These are phyloP conservation scores for Podospora pseudopauciseta DNA, from an alignment of 495 filamentous ascomycete genomes.

Conservation along the genomic window DNA sequence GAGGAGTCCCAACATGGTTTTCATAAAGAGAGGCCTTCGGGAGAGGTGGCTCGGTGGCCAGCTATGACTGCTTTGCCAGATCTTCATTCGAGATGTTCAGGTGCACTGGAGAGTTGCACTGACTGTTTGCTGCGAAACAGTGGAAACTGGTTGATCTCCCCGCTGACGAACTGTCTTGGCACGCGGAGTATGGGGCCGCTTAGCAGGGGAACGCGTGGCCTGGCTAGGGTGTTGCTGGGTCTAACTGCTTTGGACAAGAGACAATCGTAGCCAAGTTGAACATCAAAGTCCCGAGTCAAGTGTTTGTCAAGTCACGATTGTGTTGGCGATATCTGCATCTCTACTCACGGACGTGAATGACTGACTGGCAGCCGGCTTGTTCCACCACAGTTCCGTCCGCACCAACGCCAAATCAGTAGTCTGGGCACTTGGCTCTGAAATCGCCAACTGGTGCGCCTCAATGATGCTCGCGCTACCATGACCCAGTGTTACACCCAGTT, in stretches of 20 bases:
- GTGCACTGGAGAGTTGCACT: background rate
- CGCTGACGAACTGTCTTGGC: background rate
- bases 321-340: background rate
- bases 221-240: background rate
- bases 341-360: background rate
- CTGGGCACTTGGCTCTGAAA: background rate
- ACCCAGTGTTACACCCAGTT: background rate
- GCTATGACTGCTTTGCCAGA: background rate
- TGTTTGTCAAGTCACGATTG: background rate
- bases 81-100: background rate
- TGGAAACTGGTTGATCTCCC: background rate
- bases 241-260: background rate
- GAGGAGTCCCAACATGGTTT: background rate
- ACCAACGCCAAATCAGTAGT: background rate
- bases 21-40: background rate
- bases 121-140: background rate
- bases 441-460: background rate
- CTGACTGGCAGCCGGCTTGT: background rate
- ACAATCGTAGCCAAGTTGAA: background rate
- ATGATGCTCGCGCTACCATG: background rate
- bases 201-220: background rate
- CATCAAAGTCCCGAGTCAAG: background rate
- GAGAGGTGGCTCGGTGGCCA: background rate
- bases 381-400: conserved; percentile 4
- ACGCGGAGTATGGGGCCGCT: background rate